Percentiles rank a stretch among this genome's conserved stretches.
Evolutionary conservation across 331 rosid species (phyloP).

Genomic region (Cydonia oblonga): DNA sequence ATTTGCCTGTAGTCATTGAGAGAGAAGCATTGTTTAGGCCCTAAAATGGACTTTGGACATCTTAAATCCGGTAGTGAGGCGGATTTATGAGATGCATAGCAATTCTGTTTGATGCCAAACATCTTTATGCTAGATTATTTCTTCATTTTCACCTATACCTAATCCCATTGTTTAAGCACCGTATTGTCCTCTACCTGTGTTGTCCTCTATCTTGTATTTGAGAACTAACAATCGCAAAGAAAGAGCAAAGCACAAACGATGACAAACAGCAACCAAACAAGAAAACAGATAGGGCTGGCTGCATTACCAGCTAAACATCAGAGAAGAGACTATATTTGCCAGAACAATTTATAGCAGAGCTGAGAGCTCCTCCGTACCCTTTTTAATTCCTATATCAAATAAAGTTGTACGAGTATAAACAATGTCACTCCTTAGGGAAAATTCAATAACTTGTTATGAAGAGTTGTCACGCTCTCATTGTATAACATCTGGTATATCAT

Average conservation of each 20-base stretch:
- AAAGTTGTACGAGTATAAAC: not conserved
- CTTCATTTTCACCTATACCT: not conserved
- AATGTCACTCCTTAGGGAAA: not conserved
- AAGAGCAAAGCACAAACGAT: no score
- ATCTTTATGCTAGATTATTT: not conserved
- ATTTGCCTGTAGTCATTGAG: constrained; percentile 45
- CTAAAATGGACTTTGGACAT: not conserved
- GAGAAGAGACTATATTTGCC: no score
- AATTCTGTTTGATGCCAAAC: not conserved
- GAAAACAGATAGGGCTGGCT: no score
- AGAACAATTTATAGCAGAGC: no score
- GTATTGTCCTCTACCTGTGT: not conserved
- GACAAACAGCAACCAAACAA: no score
- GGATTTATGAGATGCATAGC: not conserved
- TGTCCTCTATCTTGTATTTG: no score
- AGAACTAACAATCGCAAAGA: no score
- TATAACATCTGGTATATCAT: not conserved
- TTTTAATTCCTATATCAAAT: no score
- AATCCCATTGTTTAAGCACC: not conserved
- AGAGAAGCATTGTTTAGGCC: not conserved
- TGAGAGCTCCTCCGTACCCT: no score
- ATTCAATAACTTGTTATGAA: not conserved
- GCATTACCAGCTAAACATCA: no score
- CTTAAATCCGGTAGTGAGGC: not conserved
- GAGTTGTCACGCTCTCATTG: not conserved